Conservation (phyloP, 139 green algal genomes). For the Monoraphidium neglectum region DNA sequence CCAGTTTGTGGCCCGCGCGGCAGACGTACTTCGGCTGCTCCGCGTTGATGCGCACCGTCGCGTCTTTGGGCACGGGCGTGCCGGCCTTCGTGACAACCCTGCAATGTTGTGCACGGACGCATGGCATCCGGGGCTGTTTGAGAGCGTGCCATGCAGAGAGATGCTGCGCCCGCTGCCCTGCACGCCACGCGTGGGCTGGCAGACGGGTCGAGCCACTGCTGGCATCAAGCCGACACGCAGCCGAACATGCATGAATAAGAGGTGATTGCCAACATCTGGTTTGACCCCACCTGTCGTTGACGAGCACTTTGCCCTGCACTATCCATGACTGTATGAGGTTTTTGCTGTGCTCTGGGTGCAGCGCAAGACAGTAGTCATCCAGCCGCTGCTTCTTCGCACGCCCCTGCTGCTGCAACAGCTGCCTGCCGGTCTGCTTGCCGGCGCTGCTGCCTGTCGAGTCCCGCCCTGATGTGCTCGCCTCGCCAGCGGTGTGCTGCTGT, state of each 20-base stretch:
- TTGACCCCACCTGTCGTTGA: slow-evolving; percentile 48
- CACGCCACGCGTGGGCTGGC: too few relatives aligned
- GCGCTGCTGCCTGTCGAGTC: neutral
- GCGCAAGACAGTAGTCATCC: slow-evolving; percentile 84
- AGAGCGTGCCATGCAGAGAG: too few relatives aligned
- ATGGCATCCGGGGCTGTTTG: too few relatives aligned
- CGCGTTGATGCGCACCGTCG: slow-evolving; percentile 70
- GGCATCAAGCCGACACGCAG: too few relatives aligned
- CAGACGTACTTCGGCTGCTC: slow-evolving; percentile 84
- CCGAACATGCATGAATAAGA: too few relatives aligned
- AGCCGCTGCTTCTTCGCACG: slow-evolving; percentile 49
- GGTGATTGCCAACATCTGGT: slow-evolving; percentile 2
- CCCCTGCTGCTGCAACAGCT: neutral
- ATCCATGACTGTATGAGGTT: slow-evolving; percentile 94
- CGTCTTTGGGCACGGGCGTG: slow-evolving; percentile 48
- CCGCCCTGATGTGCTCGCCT: slow-evolving; percentile 6
- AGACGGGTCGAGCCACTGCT: too few relatives aligned
- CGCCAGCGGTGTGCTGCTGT: neutral
- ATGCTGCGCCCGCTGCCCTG: too few relatives aligned
- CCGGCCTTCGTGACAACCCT: slow-evolving; percentile 78
- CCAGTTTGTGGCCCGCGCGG: slow-evolving; percentile 91
- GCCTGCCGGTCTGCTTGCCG: neutral
- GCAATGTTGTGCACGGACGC: neutral
- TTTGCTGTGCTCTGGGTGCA: slow-evolving; percentile 73
- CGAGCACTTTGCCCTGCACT: slow-evolving; percentile 84